Percentiles rank a stretch among this genome's conserved stretches.
phyloP scores from a whole-genome alignment of 2,329 filamentous ascomycete species.

The Amauroascus niger region DNA sequence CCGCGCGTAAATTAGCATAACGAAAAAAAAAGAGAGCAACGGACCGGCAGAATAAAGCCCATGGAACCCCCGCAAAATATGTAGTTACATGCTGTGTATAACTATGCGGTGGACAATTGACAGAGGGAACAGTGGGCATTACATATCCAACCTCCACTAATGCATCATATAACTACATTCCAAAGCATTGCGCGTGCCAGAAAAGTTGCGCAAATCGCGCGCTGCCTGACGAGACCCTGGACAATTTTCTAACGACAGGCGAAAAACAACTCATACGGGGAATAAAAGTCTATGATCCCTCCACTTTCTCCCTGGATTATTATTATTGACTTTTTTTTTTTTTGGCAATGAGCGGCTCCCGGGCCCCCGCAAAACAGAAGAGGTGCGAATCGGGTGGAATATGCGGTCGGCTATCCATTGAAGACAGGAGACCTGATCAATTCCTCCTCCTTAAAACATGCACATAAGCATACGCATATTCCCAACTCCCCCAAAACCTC shows the following conservation, averaged over 20 bases:
- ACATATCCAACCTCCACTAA: constrained; percentile 16
- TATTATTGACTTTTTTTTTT: background rate
- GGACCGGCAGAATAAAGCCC: constrained; percentile 1
- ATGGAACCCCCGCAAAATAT: constrained; percentile 10
- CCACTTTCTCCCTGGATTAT: constrained; percentile 4
- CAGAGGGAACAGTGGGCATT: background rate
- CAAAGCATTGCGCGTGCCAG: constrained; percentile 12
- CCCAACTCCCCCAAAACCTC: background rate
- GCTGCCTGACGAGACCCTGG: constrained; percentile 2
- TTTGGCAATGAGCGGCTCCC: background rate
- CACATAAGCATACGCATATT: background rate
- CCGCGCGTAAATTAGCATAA: constrained; percentile 1
- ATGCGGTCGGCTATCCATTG: background rate
- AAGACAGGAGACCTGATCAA: background rate
- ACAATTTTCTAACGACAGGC: background rate
- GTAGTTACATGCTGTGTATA: too few species aligned
- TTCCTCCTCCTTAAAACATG: background rate
- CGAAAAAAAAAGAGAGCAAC: background rate
- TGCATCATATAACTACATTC: constrained; percentile 18
- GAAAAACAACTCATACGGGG: constrained; percentile 1
- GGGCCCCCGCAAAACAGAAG: background rate
- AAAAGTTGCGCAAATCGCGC: constrained; percentile 18
- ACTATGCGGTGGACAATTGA: constrained; percentile 5
- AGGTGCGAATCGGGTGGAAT: background rate
- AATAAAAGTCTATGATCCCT: constrained; percentile 3